Conservation (phyloP, 805 yeast genomes). For the Candida tammaniensis region DNA sequence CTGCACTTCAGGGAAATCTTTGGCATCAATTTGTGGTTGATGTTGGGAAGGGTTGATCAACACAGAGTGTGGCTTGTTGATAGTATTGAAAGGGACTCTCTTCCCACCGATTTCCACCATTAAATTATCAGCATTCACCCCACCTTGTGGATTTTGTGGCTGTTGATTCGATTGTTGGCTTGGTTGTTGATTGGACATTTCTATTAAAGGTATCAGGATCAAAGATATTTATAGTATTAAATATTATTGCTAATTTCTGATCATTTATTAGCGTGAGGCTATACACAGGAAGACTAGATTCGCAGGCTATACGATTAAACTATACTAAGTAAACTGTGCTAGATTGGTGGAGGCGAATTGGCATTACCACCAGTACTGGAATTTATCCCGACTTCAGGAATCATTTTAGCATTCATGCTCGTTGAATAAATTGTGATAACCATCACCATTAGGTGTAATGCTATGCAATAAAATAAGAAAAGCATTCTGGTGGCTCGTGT, state of each 20-base stretch:
- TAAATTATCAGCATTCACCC: too few species aligned
- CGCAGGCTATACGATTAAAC: constrained; percentile 6
- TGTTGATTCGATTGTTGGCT: not conserved
- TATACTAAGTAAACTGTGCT: constrained; percentile 3
- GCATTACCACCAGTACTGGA: constrained; percentile 41
- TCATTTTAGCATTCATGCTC: constrained; percentile 41
- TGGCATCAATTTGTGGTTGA: constrained; percentile 22
- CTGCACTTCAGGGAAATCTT: constrained; percentile 30
- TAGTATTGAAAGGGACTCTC: constrained; percentile 32
- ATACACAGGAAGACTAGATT: constrained; percentile 1
- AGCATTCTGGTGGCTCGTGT: constrained; percentile 69
- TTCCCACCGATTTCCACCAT: constrained; percentile 33
- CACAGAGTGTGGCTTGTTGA: constrained; percentile 40
- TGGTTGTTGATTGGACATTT: not conserved
- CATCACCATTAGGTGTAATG: constrained; percentile 73
- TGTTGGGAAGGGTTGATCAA: constrained; percentile 20
- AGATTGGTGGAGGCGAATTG: constrained; percentile 4
- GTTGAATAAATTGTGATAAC: constrained; percentile 55
- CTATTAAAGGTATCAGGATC: not conserved
- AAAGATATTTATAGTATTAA: too few species aligned
- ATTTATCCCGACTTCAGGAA: constrained; percentile 45
- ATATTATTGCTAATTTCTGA: not conserved
- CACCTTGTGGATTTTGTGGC: not conserved
- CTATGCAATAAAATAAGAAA: constrained; percentile 70
- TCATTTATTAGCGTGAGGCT: not conserved